Evolutionary conservation across 2,329 filamentous ascomycete genomes (phyloP).

Genomic region (Rachicladosporium sp.): DNA sequence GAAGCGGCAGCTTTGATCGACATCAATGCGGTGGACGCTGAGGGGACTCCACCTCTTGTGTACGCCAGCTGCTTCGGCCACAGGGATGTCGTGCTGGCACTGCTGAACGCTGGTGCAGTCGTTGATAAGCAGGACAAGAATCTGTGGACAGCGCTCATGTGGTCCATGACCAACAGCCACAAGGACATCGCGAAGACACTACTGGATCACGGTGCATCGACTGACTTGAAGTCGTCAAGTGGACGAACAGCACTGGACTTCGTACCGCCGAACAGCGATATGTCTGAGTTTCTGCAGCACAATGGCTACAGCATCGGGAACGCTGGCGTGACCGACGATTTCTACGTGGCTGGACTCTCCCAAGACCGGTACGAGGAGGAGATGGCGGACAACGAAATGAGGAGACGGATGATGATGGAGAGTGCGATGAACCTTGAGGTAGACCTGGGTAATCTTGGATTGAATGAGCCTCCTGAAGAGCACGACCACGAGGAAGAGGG

Average conservation of each 20-base stretch:
- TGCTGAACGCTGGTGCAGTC: conserved; percentile 74
- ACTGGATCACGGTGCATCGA: conserved; percentile 90
- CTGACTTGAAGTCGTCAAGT: conserved; percentile 86
- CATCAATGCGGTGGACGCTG: conserved; percentile 78
- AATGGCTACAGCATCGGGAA: conserved; percentile 85
- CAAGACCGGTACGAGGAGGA: conserved; percentile 95
- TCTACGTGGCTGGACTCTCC: conserved; percentile 83
- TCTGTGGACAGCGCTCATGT: conserved; percentile 97
- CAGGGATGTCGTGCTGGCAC: conserved; percentile 69
- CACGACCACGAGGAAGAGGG: conserved; percentile 75
- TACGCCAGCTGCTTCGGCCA: conserved; percentile 98
- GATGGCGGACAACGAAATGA: conserved; percentile 90
- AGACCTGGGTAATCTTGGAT: conserved; percentile 84
- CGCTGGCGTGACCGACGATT: conserved; percentile 68
- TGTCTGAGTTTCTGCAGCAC: conserved; percentile 88
- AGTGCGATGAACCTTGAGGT: conserved; percentile 95
- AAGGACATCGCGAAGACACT: conserved; percentile 90
- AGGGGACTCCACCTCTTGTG: conserved; percentile 90
- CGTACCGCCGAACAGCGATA: conserved; percentile 86
- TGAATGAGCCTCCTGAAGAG: conserved; percentile 91
- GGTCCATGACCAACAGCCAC: conserved; percentile 98
- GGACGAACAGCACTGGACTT: conserved; percentile 94
- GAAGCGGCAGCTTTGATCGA: conserved; percentile 65
- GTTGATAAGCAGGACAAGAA: conserved; percentile 93
- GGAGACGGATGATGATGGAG: conserved; percentile 97